Base-by-base conservation (phyloP, 2,329 filamentous ascomycete species). In the Bipolaris gigantea region DNA sequence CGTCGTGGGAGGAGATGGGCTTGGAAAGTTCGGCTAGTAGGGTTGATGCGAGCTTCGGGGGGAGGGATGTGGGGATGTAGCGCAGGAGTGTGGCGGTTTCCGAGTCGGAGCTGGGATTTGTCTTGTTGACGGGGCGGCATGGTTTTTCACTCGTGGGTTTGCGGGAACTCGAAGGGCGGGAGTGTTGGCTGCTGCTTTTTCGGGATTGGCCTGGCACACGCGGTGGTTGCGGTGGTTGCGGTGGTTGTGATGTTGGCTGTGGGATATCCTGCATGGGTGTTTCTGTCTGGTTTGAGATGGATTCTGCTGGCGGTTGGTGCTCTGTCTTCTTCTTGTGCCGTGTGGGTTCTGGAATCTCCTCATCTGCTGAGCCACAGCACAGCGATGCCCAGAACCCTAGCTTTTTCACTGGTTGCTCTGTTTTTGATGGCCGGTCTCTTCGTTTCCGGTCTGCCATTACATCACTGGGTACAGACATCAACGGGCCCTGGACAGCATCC, bases 11-110 rank as follows among this genome's bases (percentile, higher is more conserved):
- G 0, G 90, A 92, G 41, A 92, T 83, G 1, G 81, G 91, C 79
- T 83, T 94, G 71, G 75, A 84, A 9, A 97, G 81, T 73, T 97
- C 92, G 2, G 87, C 80, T 55, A 93, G 82, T 3, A 97, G 80
- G 5, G 81, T 77, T 0, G 90, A 88, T 0, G 89, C 79, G 0
- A 85, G 89, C 62, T 88, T 79, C 1, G 89, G 86, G 2, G 87
- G 82, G 4, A 90, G 79, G 1, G 81, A 76, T 8, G 81, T 73
- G 0, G 90, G 91, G 38, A 97, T 92, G 56, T 91, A 81, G 3
- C 84, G 83, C 2, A 90, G 77, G 36, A 87, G 72, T 10, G 72
- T 67, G 18, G 75, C 66, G 1, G 77, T 82, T 39, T 69, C 65
- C 9, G 69, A 64, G 16, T 56, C 50, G 34, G 13, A 15, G 13